Evolutionary conservation across 2,329 filamentous ascomycete genomes (phyloP).

Genomic region (Ophiostoma australiae): DNA sequence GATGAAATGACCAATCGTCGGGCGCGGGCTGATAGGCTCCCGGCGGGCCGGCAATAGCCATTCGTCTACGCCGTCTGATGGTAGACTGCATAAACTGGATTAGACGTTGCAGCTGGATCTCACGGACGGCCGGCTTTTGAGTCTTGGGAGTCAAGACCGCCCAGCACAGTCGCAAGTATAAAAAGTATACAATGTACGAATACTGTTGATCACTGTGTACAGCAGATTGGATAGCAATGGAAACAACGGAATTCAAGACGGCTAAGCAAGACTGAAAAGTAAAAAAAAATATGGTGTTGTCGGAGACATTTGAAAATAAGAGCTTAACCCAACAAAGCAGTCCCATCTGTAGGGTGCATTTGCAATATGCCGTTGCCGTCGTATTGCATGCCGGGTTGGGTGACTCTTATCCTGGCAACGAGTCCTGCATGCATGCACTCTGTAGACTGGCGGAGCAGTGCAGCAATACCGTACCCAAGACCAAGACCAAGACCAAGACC

Average conservation of each 20-base stretch:
- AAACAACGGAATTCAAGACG: neutral
- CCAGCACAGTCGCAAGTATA: neutral
- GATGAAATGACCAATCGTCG: neutral
- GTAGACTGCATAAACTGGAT: neutral
- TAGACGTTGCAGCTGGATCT: neutral
- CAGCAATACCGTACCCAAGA: neutral
- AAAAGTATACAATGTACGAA: neutral
- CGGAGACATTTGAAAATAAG: slow-evolving; percentile 2
- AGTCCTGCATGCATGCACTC: neutral
- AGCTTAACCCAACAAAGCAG: neutral
- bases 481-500: neutral
- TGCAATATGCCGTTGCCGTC: neutral
- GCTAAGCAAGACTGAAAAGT: neutral
- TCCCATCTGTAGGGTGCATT: neutral
- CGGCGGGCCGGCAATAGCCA: neutral
- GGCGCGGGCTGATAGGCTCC: neutral
- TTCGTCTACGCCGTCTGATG: neutral
- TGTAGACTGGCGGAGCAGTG: neutral
- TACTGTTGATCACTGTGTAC: neutral
- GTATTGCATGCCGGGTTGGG: neutral
- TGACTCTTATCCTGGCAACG: neutral
- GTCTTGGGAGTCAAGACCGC: neutral
- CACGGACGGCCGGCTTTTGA: neutral
- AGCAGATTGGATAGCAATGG: neutral
- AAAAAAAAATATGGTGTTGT: neutral